Percentiles rank a stretch among this genome's conserved stretches.
Conservation (phyloP, 139 green algal genomes). For the Chlamydomonas sp. region DNA sequence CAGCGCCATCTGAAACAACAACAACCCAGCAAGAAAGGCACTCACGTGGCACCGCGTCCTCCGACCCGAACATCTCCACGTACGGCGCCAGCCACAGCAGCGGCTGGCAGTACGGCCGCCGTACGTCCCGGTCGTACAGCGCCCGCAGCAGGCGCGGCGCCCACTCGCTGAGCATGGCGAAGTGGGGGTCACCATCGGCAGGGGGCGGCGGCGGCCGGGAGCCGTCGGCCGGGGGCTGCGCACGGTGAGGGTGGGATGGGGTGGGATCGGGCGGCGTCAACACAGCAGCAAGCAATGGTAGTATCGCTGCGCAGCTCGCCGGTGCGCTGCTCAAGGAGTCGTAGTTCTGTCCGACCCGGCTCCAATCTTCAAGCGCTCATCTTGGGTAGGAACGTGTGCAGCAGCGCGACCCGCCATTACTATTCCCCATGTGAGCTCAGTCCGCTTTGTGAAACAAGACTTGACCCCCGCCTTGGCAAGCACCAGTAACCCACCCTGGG, state of each 20-base stretch:
- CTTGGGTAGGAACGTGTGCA: neutral
- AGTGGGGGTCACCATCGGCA: neutral
- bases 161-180: constrained; percentile 53
- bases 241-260: neutral
- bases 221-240: neutral
- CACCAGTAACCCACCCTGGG: constrained; percentile 19
- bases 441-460: too few relatives aligned
- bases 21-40: neutral
- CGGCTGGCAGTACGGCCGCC: constrained; percentile 77
- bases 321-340: neutral
- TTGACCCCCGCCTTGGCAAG: too few relatives aligned
- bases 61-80: constrained; percentile 41
- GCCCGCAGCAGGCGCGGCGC: constrained; percentile 61
- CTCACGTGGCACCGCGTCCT: neutral
- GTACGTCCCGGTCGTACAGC: constrained; percentile 86
- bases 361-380: neutral
- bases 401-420: neutral
- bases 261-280: neutral
- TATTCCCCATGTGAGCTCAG: too few relatives aligned
- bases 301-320: too few relatives aligned
- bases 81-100: constrained; percentile 89
- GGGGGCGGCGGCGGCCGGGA: neutral
- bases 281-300: neutral
- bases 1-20: neutral
- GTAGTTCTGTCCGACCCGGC: too few relatives aligned